phyloP scores from a whole-genome alignment of 305 asterid genomes.

The Plantago rigida region DNA sequence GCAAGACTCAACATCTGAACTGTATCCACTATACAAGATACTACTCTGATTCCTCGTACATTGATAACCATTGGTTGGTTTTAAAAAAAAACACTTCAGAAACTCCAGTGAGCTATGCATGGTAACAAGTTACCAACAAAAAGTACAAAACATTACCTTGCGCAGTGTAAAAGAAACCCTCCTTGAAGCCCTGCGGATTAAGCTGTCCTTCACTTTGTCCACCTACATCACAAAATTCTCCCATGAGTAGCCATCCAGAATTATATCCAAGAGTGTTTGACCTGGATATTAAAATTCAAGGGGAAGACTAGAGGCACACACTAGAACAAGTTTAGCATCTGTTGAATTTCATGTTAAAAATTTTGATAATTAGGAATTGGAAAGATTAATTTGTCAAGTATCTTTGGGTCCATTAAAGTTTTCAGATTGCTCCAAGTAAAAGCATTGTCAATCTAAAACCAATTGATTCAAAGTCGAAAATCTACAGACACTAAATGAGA shows the following conservation, averaged over 20 bases:
- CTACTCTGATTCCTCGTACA: too few species aligned
- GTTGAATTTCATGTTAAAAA: background rate
- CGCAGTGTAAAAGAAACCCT: conserved; percentile 90
- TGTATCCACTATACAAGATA: too few species aligned
- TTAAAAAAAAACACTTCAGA: too few species aligned
- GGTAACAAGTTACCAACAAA: background rate
- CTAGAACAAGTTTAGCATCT: background rate
- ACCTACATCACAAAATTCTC: conserved; percentile 38
- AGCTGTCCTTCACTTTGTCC: conserved; percentile 61
- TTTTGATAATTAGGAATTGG: background rate
- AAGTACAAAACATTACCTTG: conserved; percentile 40
- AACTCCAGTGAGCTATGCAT: background rate
- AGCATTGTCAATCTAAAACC: background rate
- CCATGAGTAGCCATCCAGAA: conserved; percentile 2
- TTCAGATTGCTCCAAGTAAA: background rate
- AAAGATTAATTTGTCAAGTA: background rate
- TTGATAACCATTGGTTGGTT: too few species aligned
- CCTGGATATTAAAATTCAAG: background rate
- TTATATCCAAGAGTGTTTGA: background rate
- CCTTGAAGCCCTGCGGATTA: conserved; percentile 64
- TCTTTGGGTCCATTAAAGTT: background rate
- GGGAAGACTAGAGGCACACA: background rate
- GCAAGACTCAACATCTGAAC: too few species aligned
- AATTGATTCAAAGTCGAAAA: background rate
- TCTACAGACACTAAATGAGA: background rate